Base-by-base conservation (phyloP, 768 basidiomycete species). In the Sporobolomyces roseus region DNA sequence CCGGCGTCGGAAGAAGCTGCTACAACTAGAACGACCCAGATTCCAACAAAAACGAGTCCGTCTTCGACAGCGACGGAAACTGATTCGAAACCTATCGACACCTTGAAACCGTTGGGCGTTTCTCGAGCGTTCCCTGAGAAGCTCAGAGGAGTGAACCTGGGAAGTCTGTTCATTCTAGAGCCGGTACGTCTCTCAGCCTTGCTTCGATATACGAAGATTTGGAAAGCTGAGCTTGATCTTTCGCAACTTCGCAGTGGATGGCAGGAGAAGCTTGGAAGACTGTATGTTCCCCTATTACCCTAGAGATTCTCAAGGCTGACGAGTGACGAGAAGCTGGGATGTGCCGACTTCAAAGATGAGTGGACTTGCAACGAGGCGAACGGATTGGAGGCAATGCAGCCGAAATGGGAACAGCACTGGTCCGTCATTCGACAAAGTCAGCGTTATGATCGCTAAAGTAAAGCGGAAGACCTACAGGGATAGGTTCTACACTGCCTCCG, bases 61-160 rank as follows among this genome's bases (percentile, higher is more conserved):
- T 4, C 49, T 50, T 21, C 49, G 10, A 4, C 49, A 12, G 25
- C 49, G 10, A 5, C 49, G n/a, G 8, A 3, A 23, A 5, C 49
- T 48, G 7, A 9, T 23, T 21, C 46, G 46, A 48, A 7, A 17
- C n/a, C n/a, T n/a, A n/a, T n/a, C n/a, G n/a, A n/a, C n/a, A n/a
- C 10, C 21, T 7, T 29, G 10, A 53, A 53, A 30, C 32, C 49
- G 30, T 35, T 33, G 19, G 13, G 16, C 4, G 52, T 53, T 27
- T 53, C 52, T 5, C 14, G 52, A 35, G 27, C 27, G 4, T 35
- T 53, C 3, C 52, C 52, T 2, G 43, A 43, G 12, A 61, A 53
- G 32, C 30, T 66, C 4, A 25, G 65, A 10, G 65, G 51, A 2
- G 65, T 66, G 4, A 66, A 66, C 32, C 43, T 66, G 23, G 65